Base-by-base conservation (phyloP, 208 protist species). In the Leishmania turanica region DNA sequence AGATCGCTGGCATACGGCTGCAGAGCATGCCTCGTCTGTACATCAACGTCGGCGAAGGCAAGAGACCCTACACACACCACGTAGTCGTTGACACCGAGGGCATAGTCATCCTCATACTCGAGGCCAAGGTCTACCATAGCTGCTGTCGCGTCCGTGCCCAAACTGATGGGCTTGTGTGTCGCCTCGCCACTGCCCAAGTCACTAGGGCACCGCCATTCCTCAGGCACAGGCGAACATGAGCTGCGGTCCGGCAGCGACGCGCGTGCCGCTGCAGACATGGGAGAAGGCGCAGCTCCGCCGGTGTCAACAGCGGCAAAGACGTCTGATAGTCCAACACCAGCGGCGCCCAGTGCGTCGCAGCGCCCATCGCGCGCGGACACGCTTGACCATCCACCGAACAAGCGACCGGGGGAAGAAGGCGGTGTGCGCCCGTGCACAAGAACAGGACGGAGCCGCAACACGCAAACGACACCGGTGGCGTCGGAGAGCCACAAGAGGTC, bases 31-130 rank as follows among this genome's bases (percentile, higher is more conserved):
- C 51, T 51, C 5, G 78, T 66, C 8, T 21, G 31, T 0, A 31
- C 27, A 56, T 91, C 83, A 13, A 91, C 82, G 79, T 95, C 91
- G 0, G 86, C 83, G 75, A 93, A 95, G 3, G 77, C 77, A 17
- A 95, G 75, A 31, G 84, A 78, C 0, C 91, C 91, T 1, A 84
- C 54, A 66, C 85, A 90, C 72, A 92, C 80, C 0, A 93, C 87
- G 80, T 95, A 93, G 83, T 95, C 91, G 75, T 88, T 86, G 21
- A 90, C 77, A 40, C 51, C 51, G 4, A 76, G 79, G 7, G 69
- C 37, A 31, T 82, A 65, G 51, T 62, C 78, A 5, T 53, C 47
- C n/a, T 45, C 53, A 47, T 9, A 21, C 34, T 8, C 64, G 1
- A 21, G 40, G 31, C 31, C 53, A 37, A 64, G 8, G 15, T 31